Conservation (phyloP, 768 basidiomycete genomes). For the Amyloporia xantha region DNA sequence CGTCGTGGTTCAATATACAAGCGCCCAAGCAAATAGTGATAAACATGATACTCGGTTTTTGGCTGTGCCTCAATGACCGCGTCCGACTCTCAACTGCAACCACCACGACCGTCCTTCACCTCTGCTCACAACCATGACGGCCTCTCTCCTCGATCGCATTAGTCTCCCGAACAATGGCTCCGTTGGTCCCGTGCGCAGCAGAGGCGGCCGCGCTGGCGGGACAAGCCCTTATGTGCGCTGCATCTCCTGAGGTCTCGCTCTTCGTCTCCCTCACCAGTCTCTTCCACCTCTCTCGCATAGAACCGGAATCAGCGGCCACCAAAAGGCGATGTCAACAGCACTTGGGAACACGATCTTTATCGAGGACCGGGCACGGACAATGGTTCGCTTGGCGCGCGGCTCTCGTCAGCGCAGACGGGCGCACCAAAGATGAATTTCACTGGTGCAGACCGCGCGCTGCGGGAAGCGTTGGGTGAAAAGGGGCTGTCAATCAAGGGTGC, state of each 20-base stretch:
- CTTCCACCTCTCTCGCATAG: conserved; percentile 9
- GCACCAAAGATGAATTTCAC: conserved; percentile 49
- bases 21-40: neutral
- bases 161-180: conserved; percentile 8
- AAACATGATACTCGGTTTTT: neutral
- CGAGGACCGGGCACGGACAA: conserved; percentile 30
- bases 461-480: conserved; percentile 43
- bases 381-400: conserved; percentile 46
- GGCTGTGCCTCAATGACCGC: neutral
- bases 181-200: conserved; percentile 18
- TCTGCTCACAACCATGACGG: conserved; percentile 1
- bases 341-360: conserved; percentile 70
- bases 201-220: conserved; percentile 12
- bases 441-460: conserved; percentile 55
- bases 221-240: conserved; percentile 19
- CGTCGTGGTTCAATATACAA: neutral
- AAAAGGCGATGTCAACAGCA: conserved; percentile 58
- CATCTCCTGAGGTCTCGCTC: conserved; percentile 2
- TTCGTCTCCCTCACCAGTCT: neutral
- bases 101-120: neutral
- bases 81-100: neutral
- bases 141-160: conserved; percentile 56
- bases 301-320: conserved; percentile 43
- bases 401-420: conserved; percentile 34
- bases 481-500: conserved; percentile 67